These are phyloP conservation scores for Talaromyces sp. DNA, from an alignment of 2,329 filamentous ascomycete genomes.

Conservation along the genomic window DNA sequence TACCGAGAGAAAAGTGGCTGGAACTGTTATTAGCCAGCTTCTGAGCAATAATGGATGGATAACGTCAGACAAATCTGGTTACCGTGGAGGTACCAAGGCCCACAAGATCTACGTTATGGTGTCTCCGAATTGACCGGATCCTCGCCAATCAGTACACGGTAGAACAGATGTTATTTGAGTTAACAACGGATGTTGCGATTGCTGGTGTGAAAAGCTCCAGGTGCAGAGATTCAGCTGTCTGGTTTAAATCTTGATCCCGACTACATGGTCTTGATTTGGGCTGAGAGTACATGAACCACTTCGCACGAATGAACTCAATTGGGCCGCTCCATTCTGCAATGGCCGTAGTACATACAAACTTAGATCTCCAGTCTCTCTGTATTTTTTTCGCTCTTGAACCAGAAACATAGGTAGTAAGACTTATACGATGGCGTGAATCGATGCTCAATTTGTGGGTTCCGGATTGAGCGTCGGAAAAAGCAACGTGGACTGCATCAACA, in stretches of 20 bases:
- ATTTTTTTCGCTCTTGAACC: no score
- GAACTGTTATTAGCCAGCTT: not conserved
- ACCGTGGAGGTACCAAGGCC: not conserved
- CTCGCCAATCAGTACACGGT: not conserved
- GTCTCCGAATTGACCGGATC: conserved; percentile 11
- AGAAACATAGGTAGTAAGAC: no score
- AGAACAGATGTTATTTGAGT: not conserved
- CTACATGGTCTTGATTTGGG: not conserved
- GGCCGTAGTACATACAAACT: not conserved
- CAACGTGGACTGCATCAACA: not conserved
- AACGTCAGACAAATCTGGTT: not conserved
- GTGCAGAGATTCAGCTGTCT: not conserved
- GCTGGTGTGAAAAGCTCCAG: not conserved
- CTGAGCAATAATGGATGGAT: conserved; percentile 1
- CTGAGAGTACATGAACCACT: not conserved
- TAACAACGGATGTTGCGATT: not conserved
- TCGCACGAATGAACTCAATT: not conserved
- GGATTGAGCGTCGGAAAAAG: not conserved
- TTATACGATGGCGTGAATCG: no score
- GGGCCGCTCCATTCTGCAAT: not conserved
- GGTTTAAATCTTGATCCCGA: not conserved
- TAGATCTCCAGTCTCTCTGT: no score
- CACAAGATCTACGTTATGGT: conserved; percentile 1
- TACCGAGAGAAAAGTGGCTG: not conserved
- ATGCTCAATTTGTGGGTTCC: not conserved